Evolutionary conservation across 2,329 filamentous ascomycete species (phyloP), one percentile per base, ranked within the genome.

Genomic region (Ascochyta fabae): DNA sequence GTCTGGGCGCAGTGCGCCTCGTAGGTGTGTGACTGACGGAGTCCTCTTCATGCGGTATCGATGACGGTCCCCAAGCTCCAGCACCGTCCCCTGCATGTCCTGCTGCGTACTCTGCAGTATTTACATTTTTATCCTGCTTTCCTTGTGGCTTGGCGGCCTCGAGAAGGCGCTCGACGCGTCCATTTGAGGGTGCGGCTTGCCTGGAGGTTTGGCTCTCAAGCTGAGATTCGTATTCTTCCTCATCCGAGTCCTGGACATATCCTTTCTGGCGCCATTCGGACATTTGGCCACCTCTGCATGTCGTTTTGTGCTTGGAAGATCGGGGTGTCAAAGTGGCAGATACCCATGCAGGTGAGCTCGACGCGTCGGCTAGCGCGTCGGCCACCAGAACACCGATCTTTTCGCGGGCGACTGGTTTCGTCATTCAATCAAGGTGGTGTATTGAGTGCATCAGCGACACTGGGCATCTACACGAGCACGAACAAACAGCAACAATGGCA

Each of bases 171-270:
- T 66, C 62, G 59, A 59, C 55, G 61, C 63, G 65, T 62, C 47
- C 34, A 16, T 56, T 46, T n/a, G 59, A 45, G 51, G 34, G 56
- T 29, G 43, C 44, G 44, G 60, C 51, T 15, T 59, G 61, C 40
- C 45, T 58, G 4, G 56, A 58, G 24, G 29, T n/a, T 50, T 68
- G 65, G 27, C 50, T 70, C 40, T 74, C 71, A 31, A 73, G 27
- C 45, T 72, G 66, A 13, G 54, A 59, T 34, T 70, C 67, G 16
- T 73, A 71, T 42, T 79, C 79, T 46, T 81, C 80, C 53, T 81
- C 80, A 73, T 82, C 80, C 56, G 80, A 82, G 69, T 82, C 80
- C 71, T 74, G 75, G 61, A 82, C 80, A 71, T 77, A 81, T 62
- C 80, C 80, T 70, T 71, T 75, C 64, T 76, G 71, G 64, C 78